phyloP scores from a whole-genome alignment of 139 green algal species.

The Asterochloris erici region DNA sequence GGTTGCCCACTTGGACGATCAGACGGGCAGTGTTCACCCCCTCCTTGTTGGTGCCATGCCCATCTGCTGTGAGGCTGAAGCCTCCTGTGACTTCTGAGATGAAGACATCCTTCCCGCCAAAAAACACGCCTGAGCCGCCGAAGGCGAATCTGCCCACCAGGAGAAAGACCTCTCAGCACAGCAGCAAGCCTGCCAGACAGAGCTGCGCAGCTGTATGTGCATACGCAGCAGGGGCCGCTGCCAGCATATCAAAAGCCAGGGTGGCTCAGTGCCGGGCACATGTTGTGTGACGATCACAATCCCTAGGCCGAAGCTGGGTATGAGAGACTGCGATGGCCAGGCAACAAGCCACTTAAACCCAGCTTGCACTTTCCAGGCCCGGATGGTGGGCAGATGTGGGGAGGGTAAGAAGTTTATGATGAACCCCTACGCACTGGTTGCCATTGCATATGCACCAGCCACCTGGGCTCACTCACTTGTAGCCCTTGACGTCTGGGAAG shows the following conservation, averaged over 20 bases:
- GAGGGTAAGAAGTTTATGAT: background rate
- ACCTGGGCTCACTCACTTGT: slow-evolving; percentile 38
- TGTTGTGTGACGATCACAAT: too few species aligned
- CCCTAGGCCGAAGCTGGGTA: background rate
- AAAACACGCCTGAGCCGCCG: slow-evolving; percentile 63
- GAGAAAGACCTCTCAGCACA: background rate
- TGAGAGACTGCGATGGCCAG: background rate
- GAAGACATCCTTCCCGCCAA: slow-evolving; percentile 64
- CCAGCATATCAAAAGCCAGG: too few species aligned
- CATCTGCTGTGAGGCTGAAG: slow-evolving; percentile 13
- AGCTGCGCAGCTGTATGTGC: background rate
- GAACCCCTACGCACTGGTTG: background rate
- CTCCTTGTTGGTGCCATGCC: background rate
- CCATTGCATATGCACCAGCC: background rate
- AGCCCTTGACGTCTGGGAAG: slow-evolving; percentile 64
- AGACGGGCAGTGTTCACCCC: slow-evolving; percentile 5
- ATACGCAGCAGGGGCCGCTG: background rate
- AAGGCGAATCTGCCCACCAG: slow-evolving; percentile 56
- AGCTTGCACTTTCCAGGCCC: background rate
- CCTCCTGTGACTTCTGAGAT: slow-evolving; percentile 61
- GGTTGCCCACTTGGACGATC: background rate
- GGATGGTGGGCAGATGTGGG: background rate
- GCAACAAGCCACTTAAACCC: background rate
- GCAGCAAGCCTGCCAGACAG: background rate
- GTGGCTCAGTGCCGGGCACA: too few species aligned